These are phyloP conservation scores for Aspergillus fructus DNA, from an alignment of 2,329 filamentous ascomycete genomes.

Conservation along the genomic window DNA sequence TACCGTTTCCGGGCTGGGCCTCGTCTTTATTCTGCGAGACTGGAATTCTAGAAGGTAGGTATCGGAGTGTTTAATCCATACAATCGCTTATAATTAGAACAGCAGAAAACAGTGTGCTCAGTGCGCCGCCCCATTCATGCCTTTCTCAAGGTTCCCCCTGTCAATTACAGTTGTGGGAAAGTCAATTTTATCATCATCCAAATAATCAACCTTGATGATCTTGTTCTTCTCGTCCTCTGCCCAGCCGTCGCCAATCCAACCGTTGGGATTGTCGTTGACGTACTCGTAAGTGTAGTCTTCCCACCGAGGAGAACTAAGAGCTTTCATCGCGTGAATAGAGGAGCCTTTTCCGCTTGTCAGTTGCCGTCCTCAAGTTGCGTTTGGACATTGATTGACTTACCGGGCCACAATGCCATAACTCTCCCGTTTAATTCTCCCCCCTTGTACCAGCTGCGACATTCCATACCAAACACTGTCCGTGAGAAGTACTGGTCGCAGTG, in stretches of 20 bases:
- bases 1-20: not conserved
- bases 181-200: conserved; percentile 37
- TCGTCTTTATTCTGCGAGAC: no score
- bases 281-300: conserved; percentile 42
- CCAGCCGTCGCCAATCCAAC: conserved; percentile 38
- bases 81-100: not conserved
- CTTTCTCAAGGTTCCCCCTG: not conserved
- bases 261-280: conserved; percentile 29
- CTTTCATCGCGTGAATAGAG: conserved; percentile 38
- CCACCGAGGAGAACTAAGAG: conserved; percentile 36
- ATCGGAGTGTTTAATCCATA: not conserved
- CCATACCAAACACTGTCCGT: conserved; percentile 33
- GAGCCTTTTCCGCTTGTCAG: conserved; percentile 24
- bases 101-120: not conserved
- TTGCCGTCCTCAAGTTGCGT: not conserved
- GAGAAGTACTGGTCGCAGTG: conserved; percentile 38
- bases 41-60: no score
- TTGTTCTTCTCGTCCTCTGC: conserved; percentile 33
- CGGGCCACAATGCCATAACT: conserved; percentile 37
- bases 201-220: conserved; percentile 33
- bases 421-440: conserved; percentile 31
- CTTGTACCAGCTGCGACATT: conserved; percentile 43
- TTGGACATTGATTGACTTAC: conserved; percentile 15
- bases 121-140: not conserved
- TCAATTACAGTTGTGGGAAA: conserved; percentile 24